These are phyloP conservation scores for Picea abies DNA, from an alignment of 83 land plant species.

Conservation along the genomic window DNA sequence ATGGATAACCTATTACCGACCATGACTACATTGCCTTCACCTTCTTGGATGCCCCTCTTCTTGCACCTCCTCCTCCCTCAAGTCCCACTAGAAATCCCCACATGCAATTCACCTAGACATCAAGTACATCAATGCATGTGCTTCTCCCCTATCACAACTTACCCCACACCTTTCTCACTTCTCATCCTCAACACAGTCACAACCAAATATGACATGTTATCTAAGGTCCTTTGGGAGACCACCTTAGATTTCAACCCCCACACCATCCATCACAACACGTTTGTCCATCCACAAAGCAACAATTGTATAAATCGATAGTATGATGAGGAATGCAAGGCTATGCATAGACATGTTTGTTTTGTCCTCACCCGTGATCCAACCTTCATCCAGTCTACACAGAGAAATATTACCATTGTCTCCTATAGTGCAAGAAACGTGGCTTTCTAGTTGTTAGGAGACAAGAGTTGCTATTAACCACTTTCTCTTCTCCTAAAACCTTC, in stretches of 20 bases:
- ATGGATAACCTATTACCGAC: not conserved
- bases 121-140: not conserved
- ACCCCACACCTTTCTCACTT: not conserved
- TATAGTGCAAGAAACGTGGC: not conserved
- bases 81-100: not conserved
- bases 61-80: not conserved
- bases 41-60: not conserved
- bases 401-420: not conserved
- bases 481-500: not conserved
- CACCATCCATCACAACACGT: not conserved
- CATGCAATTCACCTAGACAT: not conserved
- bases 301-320: not conserved
- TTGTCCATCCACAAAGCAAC: not conserved
- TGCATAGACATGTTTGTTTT: not conserved
- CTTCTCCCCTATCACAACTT: not conserved
- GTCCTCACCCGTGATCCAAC: not conserved
- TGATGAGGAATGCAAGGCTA: not conserved
- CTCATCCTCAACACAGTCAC: not conserved
- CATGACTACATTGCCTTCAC: not conserved
- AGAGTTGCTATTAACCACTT: not conserved
- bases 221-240: not conserved
- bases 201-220: not conserved
- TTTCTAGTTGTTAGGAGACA: not conserved
- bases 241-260: not conserved
- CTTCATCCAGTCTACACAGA: not conserved